phyloP scores from a whole-genome alignment of 176 grass and related monocot species.

The Eremochloa ophiuroides region DNA sequence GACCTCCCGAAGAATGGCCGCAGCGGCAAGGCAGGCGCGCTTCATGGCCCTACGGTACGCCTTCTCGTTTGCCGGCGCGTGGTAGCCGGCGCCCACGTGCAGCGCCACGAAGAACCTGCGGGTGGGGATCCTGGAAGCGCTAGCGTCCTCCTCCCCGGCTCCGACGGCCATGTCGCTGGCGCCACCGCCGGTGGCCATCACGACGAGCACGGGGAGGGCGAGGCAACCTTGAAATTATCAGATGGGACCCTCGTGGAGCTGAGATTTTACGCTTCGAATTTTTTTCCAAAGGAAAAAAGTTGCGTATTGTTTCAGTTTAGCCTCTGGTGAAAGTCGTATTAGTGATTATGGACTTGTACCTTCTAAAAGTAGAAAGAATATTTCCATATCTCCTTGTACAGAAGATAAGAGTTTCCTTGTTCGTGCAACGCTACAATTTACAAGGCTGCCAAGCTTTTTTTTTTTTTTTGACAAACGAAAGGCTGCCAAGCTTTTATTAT shows the following conservation, averaged over 20 bases:
- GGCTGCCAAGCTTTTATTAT: too few species aligned
- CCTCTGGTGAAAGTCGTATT: not conserved
- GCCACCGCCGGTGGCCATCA: constrained; percentile 1
- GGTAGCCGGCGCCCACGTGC: constrained; percentile 88
- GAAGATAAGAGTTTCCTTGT: too few species aligned
- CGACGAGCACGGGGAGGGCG: not conserved
- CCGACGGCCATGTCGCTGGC: constrained; percentile 4
- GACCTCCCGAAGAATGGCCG: constrained; percentile 58
- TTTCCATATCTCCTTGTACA: not conserved
- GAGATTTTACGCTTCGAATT: not conserved
- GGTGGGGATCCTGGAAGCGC: not conserved
- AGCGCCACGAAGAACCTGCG: constrained; percentile 66
- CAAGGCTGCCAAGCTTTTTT: too few species aligned
- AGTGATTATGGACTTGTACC: not conserved
- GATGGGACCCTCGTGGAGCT: not conserved
- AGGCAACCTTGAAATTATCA: not conserved
- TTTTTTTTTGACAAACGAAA: too few species aligned
- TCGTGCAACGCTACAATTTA: too few species aligned
- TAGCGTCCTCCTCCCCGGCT: constrained; percentile 11
- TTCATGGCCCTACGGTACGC: constrained; percentile 68
- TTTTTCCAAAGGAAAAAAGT: not conserved
- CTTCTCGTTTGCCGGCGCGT: constrained; percentile 74
- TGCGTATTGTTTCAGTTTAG: not conserved
- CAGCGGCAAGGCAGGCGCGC: constrained; percentile 73
- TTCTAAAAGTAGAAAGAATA: not conserved